phyloP scores from a whole-genome alignment of 306 rosid genomes.

The Inga leiocalycina region DNA sequence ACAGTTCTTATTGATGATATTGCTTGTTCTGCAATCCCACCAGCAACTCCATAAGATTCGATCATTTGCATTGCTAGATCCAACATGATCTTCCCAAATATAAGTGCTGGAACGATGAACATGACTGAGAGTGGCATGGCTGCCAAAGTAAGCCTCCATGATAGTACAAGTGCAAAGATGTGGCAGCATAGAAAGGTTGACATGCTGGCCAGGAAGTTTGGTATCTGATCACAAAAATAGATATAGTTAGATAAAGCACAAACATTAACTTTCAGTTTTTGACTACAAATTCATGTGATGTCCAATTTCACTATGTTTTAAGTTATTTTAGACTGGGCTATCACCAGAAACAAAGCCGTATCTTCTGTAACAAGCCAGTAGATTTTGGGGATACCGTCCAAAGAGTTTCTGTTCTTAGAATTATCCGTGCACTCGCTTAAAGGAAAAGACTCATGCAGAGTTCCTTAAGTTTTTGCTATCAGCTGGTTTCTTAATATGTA shows the following conservation, averaged over 20 bases:
- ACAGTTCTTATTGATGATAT: slow-evolving; percentile 87
- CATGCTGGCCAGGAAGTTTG: slow-evolving; percentile 78
- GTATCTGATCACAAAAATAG: slow-evolving; percentile 59
- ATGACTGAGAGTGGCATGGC: slow-evolving; percentile 79
- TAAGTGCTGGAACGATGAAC: slow-evolving; percentile 80
- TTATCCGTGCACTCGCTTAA: background rate
- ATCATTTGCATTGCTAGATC: slow-evolving; percentile 77
- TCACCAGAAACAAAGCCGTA: background rate
- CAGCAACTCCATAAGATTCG: slow-evolving; percentile 83
- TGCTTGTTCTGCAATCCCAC: slow-evolving; percentile 89
- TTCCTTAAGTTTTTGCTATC: background rate
- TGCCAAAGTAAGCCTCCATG: slow-evolving; percentile 87
- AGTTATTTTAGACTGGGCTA: background rate
- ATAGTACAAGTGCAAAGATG: slow-evolving; percentile 74
- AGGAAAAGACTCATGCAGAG: background rate
- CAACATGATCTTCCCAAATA: slow-evolving; percentile 78
- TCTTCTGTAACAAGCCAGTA: background rate
- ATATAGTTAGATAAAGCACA: slow-evolving; percentile 22
- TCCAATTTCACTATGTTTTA: slow-evolving; percentile 1
- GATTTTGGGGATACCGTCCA: background rate
- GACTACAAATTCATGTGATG: slow-evolving; percentile 10
- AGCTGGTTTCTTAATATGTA: background rate
- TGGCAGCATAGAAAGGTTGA: slow-evolving; percentile 90
- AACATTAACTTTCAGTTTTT: background rate
- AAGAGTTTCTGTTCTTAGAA: background rate